A percentile compares a stretch with the other conserved stretches of the same genome.
Conservation (phyloP, 2,329 filamentous ascomycete genomes). For the Colletotrichum chrysophilum region DNA sequence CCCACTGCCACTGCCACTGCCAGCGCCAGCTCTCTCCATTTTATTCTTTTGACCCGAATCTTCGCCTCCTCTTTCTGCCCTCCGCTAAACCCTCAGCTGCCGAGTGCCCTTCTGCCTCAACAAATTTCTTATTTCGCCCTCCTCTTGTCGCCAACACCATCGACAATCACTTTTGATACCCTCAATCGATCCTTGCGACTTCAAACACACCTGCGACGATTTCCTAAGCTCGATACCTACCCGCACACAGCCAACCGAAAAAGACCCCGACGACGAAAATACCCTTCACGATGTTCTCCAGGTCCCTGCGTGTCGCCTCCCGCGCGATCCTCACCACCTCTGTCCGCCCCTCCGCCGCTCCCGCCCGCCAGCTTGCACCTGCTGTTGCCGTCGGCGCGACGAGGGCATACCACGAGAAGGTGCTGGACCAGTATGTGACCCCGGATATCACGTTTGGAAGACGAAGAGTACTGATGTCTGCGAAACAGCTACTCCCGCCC, state of each 20-base stretch:
- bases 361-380: slow-evolving; percentile 47
- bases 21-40: background rate
- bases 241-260: background rate
- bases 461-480: slow-evolving; percentile 39
- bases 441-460: slow-evolving; percentile 41
- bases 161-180: background rate
- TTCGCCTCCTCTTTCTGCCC: slow-evolving; percentile 13
- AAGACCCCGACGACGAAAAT: background rate
- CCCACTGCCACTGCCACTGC: background rate
- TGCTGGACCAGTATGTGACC: slow-evolving; percentile 82
- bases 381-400: slow-evolving; percentile 43
- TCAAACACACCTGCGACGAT: slow-evolving; percentile 1
- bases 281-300: slow-evolving; percentile 46
- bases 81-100: background rate
- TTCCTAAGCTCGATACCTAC: background rate
- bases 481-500: slow-evolving; percentile 58
- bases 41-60: background rate
- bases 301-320: slow-evolving; percentile 48
- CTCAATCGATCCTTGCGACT: background rate
- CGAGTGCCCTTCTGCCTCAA: background rate
- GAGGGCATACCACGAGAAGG: slow-evolving; percentile 60
- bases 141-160: slow-evolving; percentile 12
- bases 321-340: slow-evolving; percentile 47
- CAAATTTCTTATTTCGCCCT: slow-evolving; percentile 2
- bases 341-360: slow-evolving; percentile 40